Conservation (phyloP, 2,329 filamentous ascomycete genomes). For the Ploettnerulaceae sp. region DNA sequence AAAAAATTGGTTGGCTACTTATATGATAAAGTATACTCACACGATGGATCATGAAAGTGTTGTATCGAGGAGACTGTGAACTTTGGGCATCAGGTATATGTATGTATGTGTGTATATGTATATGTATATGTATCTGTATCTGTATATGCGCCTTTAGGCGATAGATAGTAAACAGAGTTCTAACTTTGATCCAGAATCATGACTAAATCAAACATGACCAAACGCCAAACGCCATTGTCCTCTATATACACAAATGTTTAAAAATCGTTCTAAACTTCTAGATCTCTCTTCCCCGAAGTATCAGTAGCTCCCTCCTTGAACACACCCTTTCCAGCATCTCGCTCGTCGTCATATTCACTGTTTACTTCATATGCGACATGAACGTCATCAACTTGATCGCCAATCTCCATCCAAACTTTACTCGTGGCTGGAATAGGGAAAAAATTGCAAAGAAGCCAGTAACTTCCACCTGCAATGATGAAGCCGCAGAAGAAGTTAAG, state of each 20-base stretch:
- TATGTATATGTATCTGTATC: no score
- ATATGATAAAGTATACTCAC: no score
- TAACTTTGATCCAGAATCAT: no score
- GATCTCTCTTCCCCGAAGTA: slow-evolving; percentile 13
- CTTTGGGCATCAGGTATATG: no score
- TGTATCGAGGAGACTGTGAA: no score
- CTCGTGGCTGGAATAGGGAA: slow-evolving; percentile 72
- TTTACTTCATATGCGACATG: slow-evolving; percentile 25
- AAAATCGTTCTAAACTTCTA: slow-evolving; percentile 12
- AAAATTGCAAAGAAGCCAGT: slow-evolving; percentile 65
- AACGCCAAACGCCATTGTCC: no score
- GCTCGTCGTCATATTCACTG: slow-evolving; percentile 23
- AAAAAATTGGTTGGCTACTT: no score
- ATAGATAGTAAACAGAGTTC: no score
- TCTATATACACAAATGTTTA: neutral
- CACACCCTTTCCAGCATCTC: slow-evolving; percentile 6
- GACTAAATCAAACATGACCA: no score
- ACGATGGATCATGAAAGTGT: no score
- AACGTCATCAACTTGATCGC: slow-evolving; percentile 53
- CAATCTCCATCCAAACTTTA: slow-evolving; percentile 72
- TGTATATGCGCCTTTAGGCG: no score
- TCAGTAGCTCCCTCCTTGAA: slow-evolving; percentile 14
- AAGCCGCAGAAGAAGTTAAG: slow-evolving; percentile 89
- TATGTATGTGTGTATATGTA: no score
- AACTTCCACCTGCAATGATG: slow-evolving; percentile 59